A percentile compares a stretch with the other conserved stretches of the same genome.
Evolutionary conservation across 352 stramenopile species (phyloP).

Genomic region (Globisporangium canariense): DNA sequence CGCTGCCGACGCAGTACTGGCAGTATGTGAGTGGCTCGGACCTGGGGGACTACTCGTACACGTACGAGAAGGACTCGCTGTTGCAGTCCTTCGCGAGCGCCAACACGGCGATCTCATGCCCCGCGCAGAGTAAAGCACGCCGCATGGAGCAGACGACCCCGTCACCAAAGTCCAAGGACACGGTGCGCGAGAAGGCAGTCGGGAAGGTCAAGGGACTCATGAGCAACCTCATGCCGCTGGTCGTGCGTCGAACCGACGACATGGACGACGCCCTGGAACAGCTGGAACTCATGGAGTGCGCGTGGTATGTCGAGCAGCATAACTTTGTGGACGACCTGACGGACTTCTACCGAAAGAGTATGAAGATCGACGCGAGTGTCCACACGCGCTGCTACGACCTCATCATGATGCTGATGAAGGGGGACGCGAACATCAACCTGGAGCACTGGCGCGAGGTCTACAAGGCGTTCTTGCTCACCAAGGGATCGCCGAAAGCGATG

Average conservation of each 20-base stretch:
- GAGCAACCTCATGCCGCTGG: neutral
- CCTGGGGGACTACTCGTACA: constrained; percentile 54
- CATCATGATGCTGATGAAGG: constrained; percentile 17
- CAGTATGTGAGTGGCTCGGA: constrained; percentile 46
- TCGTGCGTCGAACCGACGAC: neutral
- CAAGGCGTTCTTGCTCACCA: constrained; percentile 5
- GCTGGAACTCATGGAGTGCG: constrained; percentile 36
- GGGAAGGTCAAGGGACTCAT: neutral
- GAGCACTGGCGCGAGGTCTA: constrained; percentile 23
- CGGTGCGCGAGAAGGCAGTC: neutral
- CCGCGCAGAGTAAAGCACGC: constrained; percentile 1
- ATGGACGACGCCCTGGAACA: constrained; percentile 17
- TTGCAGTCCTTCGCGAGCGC: constrained; percentile 22
- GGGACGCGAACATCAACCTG: constrained; percentile 21
- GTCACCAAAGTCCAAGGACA: neutral
- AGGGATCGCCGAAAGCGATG: neutral
- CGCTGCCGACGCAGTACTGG: constrained; percentile 61
- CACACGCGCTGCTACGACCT: constrained; percentile 21
- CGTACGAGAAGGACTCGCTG: constrained; percentile 53
- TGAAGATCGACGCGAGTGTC: constrained; percentile 10
- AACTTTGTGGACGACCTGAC: constrained; percentile 26
- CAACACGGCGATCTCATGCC: constrained; percentile 10
- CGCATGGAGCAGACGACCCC: neutral
- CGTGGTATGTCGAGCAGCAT: constrained; percentile 27
- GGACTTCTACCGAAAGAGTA: constrained; percentile 23